Base-by-base conservation (phyloP, 2,329 filamentous ascomycete genomes). In the Colletotrichum musicola region DNA sequence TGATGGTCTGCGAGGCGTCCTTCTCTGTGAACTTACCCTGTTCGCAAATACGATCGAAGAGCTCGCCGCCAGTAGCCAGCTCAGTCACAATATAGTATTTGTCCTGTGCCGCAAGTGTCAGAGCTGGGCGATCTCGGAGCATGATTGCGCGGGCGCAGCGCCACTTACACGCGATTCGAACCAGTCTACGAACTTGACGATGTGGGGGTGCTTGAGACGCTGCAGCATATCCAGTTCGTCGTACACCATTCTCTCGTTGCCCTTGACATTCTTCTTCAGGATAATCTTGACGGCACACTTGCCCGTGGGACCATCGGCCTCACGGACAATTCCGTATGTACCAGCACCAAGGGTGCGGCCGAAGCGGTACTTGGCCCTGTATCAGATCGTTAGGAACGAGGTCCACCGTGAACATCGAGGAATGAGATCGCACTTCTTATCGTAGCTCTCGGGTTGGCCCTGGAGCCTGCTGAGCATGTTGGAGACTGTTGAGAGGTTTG, bases 1-100 rank as follows among this genome's bases (percentile, higher is more conserved):
- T 93, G 79, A 99, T 98, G 10, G 95, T 98, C 81, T 96, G 92
- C 20, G 95, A 95, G 13, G 94, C 95, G 83, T 99, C 96, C 83
- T 97, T 98, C 80, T 99, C 96, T 14, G 96, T 99, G 83, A 98
- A 99, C 79, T 94, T 97, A 75, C 96, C 97, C 81, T 97, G 93
- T 77, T 98, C 95, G 83, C 96, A 99, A 75, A 99, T 99, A 64
- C 97, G 92, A 77, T 99, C 96, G 81, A 99, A 99, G 71, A 99
- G 84, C 83, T 99, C 96, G 79, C 96, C 96, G 73, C 96, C 96
- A 0, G 93, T 97, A 49, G 96, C 96, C 64, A 99, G 87, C 81
- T 99, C 92, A 38, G 96, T 99, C 75, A 99, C 95, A 74, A 99
- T 98, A 81, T 99, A 99, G 84, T 97, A 99, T 85, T 99, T 99